These are phyloP conservation scores for Yarrowia divulgata DNA, from an alignment of 805 yeast species.

Conservation along the genomic window DNA sequence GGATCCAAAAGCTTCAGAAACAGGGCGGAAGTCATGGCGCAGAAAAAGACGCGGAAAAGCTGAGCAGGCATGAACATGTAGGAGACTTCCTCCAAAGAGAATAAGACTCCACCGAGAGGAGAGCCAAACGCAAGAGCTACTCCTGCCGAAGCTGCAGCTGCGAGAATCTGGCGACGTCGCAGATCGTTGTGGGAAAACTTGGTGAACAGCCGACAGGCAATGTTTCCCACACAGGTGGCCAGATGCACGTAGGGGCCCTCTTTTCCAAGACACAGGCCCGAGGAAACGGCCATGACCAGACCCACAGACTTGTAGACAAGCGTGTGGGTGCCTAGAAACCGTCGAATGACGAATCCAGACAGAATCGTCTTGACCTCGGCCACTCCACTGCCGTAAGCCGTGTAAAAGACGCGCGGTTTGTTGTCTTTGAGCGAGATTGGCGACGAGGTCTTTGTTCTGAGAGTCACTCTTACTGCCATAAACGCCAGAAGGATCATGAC, in stretches of 20 bases:
- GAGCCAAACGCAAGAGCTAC: slow-evolving; percentile 68
- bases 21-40: slow-evolving; percentile 62
- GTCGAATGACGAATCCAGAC: slow-evolving; percentile 64
- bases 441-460: slow-evolving; percentile 55
- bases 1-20: slow-evolving; percentile 63
- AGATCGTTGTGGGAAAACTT: slow-evolving; percentile 58
- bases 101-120: slow-evolving; percentile 65
- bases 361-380: slow-evolving; percentile 68
- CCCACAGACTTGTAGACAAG: slow-evolving; percentile 58
- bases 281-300: slow-evolving; percentile 61
- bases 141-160: slow-evolving; percentile 66
- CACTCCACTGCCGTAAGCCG: slow-evolving; percentile 67
- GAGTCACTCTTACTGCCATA: slow-evolving; percentile 56
- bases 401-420: slow-evolving; percentile 52
- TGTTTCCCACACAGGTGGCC: slow-evolving; percentile 65
- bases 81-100: slow-evolving; percentile 64
- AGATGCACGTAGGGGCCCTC: slow-evolving; percentile 70
- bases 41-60: slow-evolving; percentile 61
- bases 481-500: slow-evolving; percentile 56
- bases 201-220: slow-evolving; percentile 57
- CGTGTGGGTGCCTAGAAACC: slow-evolving; percentile 61
- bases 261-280: slow-evolving; percentile 65
- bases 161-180: slow-evolving; percentile 59
- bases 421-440: slow-evolving; percentile 44
- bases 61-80: slow-evolving; percentile 63